Base-by-base conservation (phyloP, 2,329 filamentous ascomycete genomes). In the Tympanopsis confertula region DNA sequence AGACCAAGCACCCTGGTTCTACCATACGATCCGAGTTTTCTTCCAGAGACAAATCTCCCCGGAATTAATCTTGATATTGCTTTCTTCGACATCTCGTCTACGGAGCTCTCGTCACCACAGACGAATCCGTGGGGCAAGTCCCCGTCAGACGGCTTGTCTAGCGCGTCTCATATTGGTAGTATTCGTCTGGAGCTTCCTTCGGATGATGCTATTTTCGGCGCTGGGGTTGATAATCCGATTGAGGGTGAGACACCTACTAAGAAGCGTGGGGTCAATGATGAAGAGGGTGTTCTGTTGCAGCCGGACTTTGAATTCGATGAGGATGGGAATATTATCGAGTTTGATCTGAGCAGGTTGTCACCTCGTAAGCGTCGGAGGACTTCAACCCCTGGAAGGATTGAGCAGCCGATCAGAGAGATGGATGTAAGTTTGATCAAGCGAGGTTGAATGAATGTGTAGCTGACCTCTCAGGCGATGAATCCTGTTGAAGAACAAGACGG, bases 21-120 rank as follows among this genome's bases (percentile, higher is more conserved):
- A 12, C 62, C 66, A 35, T 78, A 84, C 46, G 80, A 85, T 49
- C 77, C 78, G 12, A 66, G 71, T 3, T 84, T 84, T 51, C 52
- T 78, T 2, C 75, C 76, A 0, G 75, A 79, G 30, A 62, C 76
- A 17, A 63, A 63, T 22, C 57, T 79, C 12, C 65, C 69, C 3
- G 64, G 67, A 2, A 54, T 74, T 32, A 62, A 71, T 29, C 50
- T 75, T 14, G 65, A 73, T 38, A 48, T 76, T 15, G 58, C 59
- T 10, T 36, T 22, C 15, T 38, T 42, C 20, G 42, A 46, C 19
- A 46, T 48, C 22, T 47, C 49, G 24, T 12, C 12, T 29, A 29
- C 12, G n/a, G 24, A 12, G 24, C n/a, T n/a, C n/a, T 29, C 24
- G 24, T 12, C n/a, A 33, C 47, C 45, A 12, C n/a, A n/a, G n/a